Base-by-base conservation (phyloP, 2,329 filamentous ascomycete species). In the Sphaerulina populicola region DNA sequence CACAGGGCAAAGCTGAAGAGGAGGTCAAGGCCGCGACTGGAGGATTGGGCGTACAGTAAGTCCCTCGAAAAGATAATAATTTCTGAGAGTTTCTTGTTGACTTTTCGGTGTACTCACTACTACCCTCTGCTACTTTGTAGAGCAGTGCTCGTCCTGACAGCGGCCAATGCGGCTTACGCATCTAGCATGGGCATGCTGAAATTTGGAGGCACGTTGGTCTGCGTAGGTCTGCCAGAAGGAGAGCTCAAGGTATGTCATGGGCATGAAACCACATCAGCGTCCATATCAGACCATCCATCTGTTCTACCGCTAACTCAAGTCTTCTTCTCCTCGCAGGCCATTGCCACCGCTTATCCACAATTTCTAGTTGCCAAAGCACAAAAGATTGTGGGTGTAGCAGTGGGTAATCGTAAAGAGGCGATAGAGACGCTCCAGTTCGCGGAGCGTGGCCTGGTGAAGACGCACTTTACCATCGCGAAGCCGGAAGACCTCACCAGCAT, bases 21-120 rank as follows among this genome's bases (percentile, higher is more conserved):
- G 76, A 81, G 40, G 78, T 85, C 44, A 75, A 77, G 59, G 72
- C 71, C 33, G 65, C 80, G 1, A 80, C 80, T 0, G 74, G 72
- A 2, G 79, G 79, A 0, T 66, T 80, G 6, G 81, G 82, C 27
- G 81, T 79, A 0, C 75, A 80, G 23, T 27, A 27, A 27, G 23
- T 27, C 23, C 2, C 18, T 18, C 2, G 2, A 18, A 18, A 18
- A 18, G 4, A 27, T 4, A 27, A 27, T 3, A 6, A 27, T 3
- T 6, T 27, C 23, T 27, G 23, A 27, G 23, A 27, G 23, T 7
- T 27, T 4, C 3, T 27, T 27, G 2, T 27, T 27, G 23, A 27
- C 23, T 27, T 3, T 6, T 27, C 5, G 23, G 6, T 27, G 23
- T 27, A 27, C 23, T 27, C 4, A 18, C 18, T 18, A 18, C 18